Percentiles rank a stretch among this genome's conserved stretches.
These are phyloP conservation scores for Dictyostelium brefeldianum DNA, from an alignment of 78 protist genomes.

Conservation along the genomic window DNA sequence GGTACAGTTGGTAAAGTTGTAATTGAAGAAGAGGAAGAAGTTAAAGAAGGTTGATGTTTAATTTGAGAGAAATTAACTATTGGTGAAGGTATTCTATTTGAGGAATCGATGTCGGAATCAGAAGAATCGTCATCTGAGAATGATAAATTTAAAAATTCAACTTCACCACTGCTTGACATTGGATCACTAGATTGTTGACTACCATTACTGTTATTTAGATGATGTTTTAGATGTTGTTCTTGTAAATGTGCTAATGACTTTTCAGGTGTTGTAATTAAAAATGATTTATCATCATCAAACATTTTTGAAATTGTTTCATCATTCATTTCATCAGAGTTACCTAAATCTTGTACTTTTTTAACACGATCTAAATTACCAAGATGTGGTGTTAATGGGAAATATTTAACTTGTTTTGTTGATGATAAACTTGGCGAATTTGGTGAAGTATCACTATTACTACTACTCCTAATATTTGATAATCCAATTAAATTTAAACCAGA, in stretches of 20 bases:
- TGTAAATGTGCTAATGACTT: not conserved
- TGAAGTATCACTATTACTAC: not conserved
- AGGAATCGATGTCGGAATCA: not conserved
- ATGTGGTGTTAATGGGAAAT: conserved; percentile 13
- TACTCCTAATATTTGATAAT: too few species aligned
- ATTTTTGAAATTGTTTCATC: not conserved
- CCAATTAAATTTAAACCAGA: too few species aligned
- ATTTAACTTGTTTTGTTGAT: conserved; percentile 2
- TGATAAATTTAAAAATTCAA: not conserved
- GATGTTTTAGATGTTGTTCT: not conserved
- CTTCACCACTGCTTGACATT: conserved; percentile 29
- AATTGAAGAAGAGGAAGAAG: not conserved
- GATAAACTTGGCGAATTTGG: not conserved
- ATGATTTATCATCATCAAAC: conserved; percentile 8
- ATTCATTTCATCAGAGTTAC: not conserved
- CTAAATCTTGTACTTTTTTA: conserved; percentile 15
- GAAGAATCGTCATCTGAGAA: not conserved
- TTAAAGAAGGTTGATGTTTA: not conserved
- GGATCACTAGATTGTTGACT: too few species aligned
- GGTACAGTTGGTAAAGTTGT: not conserved
- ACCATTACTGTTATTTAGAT: not conserved
- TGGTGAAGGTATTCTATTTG: not conserved
- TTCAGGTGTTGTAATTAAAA: not conserved
- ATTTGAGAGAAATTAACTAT: not conserved
- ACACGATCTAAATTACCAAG: conserved; percentile 9